phyloP scores from a whole-genome alignment of 768 basidiomycete genomes.

The Cystobasidium tubakii region DNA sequence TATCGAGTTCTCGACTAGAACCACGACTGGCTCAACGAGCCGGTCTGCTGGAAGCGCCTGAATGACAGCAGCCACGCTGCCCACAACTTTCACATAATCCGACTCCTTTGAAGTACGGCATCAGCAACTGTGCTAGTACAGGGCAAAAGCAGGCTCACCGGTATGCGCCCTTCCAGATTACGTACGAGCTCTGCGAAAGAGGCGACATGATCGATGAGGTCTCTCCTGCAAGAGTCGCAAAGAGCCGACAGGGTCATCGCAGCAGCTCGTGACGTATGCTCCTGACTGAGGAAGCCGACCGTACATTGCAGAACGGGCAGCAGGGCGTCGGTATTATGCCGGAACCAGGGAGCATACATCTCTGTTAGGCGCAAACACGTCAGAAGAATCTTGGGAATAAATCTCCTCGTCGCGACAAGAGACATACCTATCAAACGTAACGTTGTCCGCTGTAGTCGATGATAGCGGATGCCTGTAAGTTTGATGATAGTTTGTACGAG shows the following conservation, averaged over 20 bases:
- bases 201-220: constrained; percentile 50
- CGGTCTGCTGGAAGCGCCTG: constrained; percentile 49
- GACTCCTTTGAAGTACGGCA: constrained; percentile 43
- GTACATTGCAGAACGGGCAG: constrained; percentile 49
- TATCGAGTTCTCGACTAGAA: constrained; percentile 25
- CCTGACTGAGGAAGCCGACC: constrained; percentile 48
- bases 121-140: not conserved
- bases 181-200: constrained; percentile 51
- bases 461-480: constrained; percentile 60
- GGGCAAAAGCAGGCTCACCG: constrained; percentile 44
- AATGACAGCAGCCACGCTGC: constrained; percentile 52
- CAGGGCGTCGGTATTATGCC: constrained; percentile 48
- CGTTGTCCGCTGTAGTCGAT: constrained; percentile 47
- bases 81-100: constrained; percentile 52
- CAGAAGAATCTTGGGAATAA: too few relatives aligned
- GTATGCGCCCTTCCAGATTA: constrained; percentile 49
- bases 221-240: constrained; percentile 51
- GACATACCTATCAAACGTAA: constrained; percentile 50
- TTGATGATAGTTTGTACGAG: constrained; percentile 60
- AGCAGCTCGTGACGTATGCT: constrained; percentile 47
- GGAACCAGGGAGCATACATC: constrained; percentile 50
- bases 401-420: too few relatives aligned
- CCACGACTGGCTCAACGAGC: constrained; percentile 14
- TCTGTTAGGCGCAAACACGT: too few relatives aligned
- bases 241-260: constrained; percentile 50